Evolutionary conservation across 352 stramenopile species (phyloP).

Genomic region (Pythium guiyangense): DNA sequence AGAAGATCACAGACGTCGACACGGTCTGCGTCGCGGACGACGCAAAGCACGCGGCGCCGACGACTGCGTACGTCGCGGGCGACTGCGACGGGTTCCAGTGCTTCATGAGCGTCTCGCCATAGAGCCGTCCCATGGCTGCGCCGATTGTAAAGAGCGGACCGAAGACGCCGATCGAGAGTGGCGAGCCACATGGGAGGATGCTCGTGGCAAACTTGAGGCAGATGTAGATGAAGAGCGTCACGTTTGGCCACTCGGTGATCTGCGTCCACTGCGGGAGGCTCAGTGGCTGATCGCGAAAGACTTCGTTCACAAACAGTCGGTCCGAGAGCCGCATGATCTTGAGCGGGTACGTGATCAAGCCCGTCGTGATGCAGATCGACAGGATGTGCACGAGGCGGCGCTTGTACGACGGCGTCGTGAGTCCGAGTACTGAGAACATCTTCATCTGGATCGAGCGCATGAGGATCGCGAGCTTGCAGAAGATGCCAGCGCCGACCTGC

Average conservation of each 20-base stretch:
- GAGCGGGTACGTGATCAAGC: conserved; percentile 59
- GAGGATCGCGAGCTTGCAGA: conserved; percentile 46
- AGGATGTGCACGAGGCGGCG: conserved; percentile 54
- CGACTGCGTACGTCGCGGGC: conserved; percentile 83
- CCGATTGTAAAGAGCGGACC: conserved; percentile 81
- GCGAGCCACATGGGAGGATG: conserved; percentile 61
- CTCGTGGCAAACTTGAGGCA: conserved; percentile 68
- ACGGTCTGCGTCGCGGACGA: conserved; percentile 89
- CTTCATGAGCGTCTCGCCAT: conserved; percentile 75
- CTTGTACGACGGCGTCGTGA: conserved; percentile 48
- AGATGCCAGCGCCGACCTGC: conserved; percentile 59
- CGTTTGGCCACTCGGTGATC: conserved; percentile 44
- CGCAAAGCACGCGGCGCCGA: conserved; percentile 89
- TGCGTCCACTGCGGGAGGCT: conserved; percentile 61
- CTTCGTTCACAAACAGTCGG: conserved; percentile 65
- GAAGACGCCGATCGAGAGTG: conserved; percentile 77
- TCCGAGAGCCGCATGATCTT: conserved; percentile 72
- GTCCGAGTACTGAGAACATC: conserved; percentile 45
- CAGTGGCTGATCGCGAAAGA: conserved; percentile 62
- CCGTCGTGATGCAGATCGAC: conserved; percentile 54
- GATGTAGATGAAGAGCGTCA: conserved; percentile 69
- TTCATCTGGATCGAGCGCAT: conserved; percentile 44
- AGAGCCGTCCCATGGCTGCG: conserved; percentile 62
- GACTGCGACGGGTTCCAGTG: conserved; percentile 76
- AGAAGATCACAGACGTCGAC: conserved; percentile 85